phyloP scores from a whole-genome alignment of 768 basidiomycete species.

The Grammothele lineata region DNA sequence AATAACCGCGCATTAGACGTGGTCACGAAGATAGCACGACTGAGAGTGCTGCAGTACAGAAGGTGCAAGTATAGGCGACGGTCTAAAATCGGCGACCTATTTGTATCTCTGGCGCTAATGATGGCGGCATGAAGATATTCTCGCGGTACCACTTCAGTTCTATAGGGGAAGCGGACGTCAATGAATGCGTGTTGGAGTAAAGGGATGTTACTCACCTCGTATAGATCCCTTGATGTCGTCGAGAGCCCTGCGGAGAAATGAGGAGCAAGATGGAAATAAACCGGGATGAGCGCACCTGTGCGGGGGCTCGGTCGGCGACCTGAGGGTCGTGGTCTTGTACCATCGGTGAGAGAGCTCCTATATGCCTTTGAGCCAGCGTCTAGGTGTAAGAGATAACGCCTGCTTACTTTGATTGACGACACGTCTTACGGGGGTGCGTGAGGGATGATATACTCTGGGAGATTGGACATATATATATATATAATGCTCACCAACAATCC shows the following conservation, averaged over 20 bases:
- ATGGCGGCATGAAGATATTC: slow-evolving; percentile 51
- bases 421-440: slow-evolving; percentile 48
- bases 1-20: too few relatives aligned
- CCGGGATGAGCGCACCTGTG: slow-evolving; percentile 50
- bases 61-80: too few relatives aligned
- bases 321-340: slow-evolving; percentile 41
- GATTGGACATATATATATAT: background rate
- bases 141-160: slow-evolving; percentile 79
- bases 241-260: slow-evolving; percentile 53
- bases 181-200: background rate
- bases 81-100: too few relatives aligned
- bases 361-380: background rate
- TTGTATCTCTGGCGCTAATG: slow-evolving; percentile 5
- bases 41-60: too few relatives aligned
- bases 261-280: background rate
- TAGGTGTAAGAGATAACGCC: too few relatives aligned
- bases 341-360: slow-evolving; percentile 75
- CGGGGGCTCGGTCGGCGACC: slow-evolving; percentile 23
- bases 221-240: slow-evolving; percentile 82
- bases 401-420: slow-evolving; percentile 74
- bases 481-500: slow-evolving; percentile 63
- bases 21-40: too few relatives aligned
- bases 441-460: background rate
- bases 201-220: slow-evolving; percentile 40
- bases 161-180: slow-evolving; percentile 25